These are phyloP conservation scores for Saccharomycopsis capsularis DNA, from an alignment of 805 yeast genomes.

Conservation along the genomic window DNA sequence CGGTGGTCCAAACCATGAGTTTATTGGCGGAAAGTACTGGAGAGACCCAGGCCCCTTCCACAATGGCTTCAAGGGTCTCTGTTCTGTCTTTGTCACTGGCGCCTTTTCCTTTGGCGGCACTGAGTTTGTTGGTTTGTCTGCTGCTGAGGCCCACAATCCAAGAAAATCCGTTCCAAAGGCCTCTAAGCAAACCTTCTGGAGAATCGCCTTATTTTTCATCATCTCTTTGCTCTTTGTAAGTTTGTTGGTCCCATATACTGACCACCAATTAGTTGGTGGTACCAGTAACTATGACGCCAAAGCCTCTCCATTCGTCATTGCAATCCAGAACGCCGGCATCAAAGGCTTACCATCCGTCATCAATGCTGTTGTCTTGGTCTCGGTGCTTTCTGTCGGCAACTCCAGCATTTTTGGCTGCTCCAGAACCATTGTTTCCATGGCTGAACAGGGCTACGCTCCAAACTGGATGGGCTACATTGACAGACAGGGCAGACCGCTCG, in stretches of 20 bases:
- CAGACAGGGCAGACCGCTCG: conserved; percentile 50
- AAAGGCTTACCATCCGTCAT: conserved; percentile 34
- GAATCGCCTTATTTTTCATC: conserved; percentile 53
- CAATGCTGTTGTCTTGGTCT: conserved; percentile 65
- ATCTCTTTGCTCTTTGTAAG: conserved; percentile 48
- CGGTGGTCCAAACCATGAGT: conserved; percentile 40
- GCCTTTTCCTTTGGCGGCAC: conserved; percentile 62
- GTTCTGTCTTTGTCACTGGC: conserved; percentile 57
- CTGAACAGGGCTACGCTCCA: conserved; percentile 68
- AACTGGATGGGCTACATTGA: conserved; percentile 41
- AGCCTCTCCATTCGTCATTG: conserved; percentile 76
- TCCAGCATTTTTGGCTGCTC: conserved; percentile 67
- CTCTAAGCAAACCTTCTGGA: conserved; percentile 58
- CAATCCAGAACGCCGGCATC: conserved; percentile 52
- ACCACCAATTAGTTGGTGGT: conserved; percentile 35
- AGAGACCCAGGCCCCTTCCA: conserved; percentile 61
- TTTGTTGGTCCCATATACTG: conserved; percentile 51
- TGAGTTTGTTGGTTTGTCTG: conserved; percentile 58
- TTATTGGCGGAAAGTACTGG: conserved; percentile 43
- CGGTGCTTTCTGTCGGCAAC: conserved; percentile 71
- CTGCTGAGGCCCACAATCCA: conserved; percentile 59
- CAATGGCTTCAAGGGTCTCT: conserved; percentile 49
- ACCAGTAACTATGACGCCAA: conserved; percentile 38
- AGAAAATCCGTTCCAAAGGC: conserved; percentile 43
- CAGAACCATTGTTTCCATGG: conserved; percentile 59